phyloP scores from a whole-genome alignment of 2,329 filamentous ascomycete genomes.

The Akanthomyces muscarius region DNA sequence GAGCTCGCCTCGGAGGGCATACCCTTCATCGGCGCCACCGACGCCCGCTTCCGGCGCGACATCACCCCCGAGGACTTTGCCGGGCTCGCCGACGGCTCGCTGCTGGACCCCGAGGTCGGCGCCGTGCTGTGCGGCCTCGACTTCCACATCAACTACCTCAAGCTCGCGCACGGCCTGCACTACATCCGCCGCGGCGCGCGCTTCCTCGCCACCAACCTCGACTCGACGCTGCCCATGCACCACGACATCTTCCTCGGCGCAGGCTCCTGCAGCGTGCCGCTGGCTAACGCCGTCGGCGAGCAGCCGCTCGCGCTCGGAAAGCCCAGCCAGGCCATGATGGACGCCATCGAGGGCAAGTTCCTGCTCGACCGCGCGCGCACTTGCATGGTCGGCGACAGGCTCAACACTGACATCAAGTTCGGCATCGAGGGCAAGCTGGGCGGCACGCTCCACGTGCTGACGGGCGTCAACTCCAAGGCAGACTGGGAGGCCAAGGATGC shows the following conservation, averaged over 20 bases:
- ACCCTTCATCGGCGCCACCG: conserved; percentile 80
- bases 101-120: conserved; percentile 83
- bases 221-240: conserved; percentile 81
- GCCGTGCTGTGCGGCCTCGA: conserved; percentile 87
- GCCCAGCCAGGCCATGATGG: conserved; percentile 99
- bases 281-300: conserved; percentile 66
- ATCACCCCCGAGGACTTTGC: conserved; percentile 77
- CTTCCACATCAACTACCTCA: conserved; percentile 93
- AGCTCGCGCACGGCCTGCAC: conserved; percentile 77
- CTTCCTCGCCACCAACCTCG: conserved; percentile 90
- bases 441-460: conserved; percentile 85
- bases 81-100: conserved; percentile 67
- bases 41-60: conserved; percentile 71
- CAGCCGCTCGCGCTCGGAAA: conserved; percentile 82
- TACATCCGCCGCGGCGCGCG: conserved; percentile 78
- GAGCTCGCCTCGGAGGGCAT: conserved; percentile 80
- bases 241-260: conserved; percentile 87
- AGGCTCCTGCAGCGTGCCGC: conserved; percentile 72
- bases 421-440: conserved; percentile 87
- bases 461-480: conserved; percentile 80
- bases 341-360: conserved; percentile 95
- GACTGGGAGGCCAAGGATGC: conserved; percentile 71
- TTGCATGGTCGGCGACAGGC: conserved; percentile 92
- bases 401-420: conserved; percentile 96
- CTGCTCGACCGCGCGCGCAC: conserved; percentile 76